A percentile compares a stretch with the other conserved stretches of the same genome.
Conservation (phyloP, 2,329 filamentous ascomycete genomes). For the Aspergillus uvarum region DNA sequence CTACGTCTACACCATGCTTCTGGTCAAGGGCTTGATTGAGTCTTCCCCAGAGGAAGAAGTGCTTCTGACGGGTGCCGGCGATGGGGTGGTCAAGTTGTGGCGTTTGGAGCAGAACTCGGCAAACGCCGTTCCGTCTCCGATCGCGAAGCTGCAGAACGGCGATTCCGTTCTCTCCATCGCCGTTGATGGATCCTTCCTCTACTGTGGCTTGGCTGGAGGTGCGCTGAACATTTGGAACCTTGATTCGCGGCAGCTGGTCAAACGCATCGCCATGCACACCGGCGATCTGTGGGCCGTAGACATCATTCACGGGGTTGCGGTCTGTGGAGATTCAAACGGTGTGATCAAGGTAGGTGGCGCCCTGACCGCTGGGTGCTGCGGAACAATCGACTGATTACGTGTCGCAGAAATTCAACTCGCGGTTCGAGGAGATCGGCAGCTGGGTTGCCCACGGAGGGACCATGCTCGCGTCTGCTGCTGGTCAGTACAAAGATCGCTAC, state of each 20-base stretch:
- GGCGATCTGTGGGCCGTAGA: slow-evolving; percentile 84
- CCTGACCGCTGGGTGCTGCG: too few species aligned
- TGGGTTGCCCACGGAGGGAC: slow-evolving; percentile 86
- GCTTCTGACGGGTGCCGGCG: slow-evolving; percentile 85
- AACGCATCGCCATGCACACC: slow-evolving; percentile 77
- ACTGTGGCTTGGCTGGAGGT: slow-evolving; percentile 83
- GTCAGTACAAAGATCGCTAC: slow-evolving; percentile 67
- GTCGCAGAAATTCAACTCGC: slow-evolving; percentile 68
- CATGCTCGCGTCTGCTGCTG: slow-evolving; percentile 79
- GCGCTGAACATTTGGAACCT: slow-evolving; percentile 96
- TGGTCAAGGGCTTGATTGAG: slow-evolving; percentile 71
- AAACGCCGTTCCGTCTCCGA: slow-evolving; percentile 64
- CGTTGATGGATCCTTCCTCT: slow-evolving; percentile 87
- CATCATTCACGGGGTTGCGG: slow-evolving; percentile 80
- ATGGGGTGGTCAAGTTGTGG: slow-evolving; percentile 96
- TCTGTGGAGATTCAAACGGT: slow-evolving; percentile 88
- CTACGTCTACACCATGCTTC: slow-evolving; percentile 94
- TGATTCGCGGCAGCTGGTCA: slow-evolving; percentile 85
- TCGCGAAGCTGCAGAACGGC: slow-evolving; percentile 66
- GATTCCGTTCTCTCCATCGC: slow-evolving; percentile 73
- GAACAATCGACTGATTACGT: neutral
- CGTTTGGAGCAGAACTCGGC: slow-evolving; percentile 59
- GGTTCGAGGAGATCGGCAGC: slow-evolving; percentile 74
- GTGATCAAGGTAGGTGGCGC: slow-evolving; percentile 66
- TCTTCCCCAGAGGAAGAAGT: slow-evolving; percentile 69